Evolutionary conservation across 192 early-diverging fungal species (phyloP).

Genomic region (Backusella liffmaniae): DNA sequence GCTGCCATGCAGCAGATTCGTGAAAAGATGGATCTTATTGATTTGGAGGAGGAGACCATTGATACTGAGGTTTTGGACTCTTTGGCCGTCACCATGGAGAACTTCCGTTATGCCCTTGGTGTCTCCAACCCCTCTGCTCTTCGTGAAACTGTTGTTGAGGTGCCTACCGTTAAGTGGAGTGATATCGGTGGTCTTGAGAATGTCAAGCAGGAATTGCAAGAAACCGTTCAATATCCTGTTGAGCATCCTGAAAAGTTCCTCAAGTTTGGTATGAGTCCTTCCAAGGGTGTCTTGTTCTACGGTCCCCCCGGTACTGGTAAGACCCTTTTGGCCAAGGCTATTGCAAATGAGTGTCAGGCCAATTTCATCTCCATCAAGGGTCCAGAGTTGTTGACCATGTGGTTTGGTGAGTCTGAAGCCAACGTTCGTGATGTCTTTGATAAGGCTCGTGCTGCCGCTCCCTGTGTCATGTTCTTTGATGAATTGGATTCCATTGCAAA

Average conservation of each 20-base stretch:
- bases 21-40: conserved; percentile 99
- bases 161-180: conserved; percentile 92
- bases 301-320: conserved; percentile 99
- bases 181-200: conserved; percentile 98
- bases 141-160: conserved; percentile 97
- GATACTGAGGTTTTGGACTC: conserved; percentile 96
- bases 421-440: conserved; percentile 99
- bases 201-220: conserved; percentile 97
- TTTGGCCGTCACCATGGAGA: conserved; percentile 96
- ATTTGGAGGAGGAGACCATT: conserved; percentile 97
- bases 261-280: conserved; percentile 98
- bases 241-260: conserved; percentile 99
- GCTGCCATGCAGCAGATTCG: conserved; percentile 99
- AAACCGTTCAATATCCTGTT: conserved; percentile 98
- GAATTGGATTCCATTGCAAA: conserved; percentile 99
- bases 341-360: conserved; percentile 99
- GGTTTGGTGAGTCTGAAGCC: conserved; percentile 99
- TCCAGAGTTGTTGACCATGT: conserved; percentile 98
- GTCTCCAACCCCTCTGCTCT: conserved; percentile 95
- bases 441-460: conserved; percentile 95
- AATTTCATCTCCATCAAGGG: conserved; percentile 99
- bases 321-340: conserved; percentile 98
- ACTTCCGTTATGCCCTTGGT: conserved; percentile 93
- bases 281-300: conserved; percentile 98
- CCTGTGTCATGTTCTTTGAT: conserved; percentile 99